Conservation (phyloP, 768 basidiomycete genomes). For the Pulveroboletus sp. region DNA sequence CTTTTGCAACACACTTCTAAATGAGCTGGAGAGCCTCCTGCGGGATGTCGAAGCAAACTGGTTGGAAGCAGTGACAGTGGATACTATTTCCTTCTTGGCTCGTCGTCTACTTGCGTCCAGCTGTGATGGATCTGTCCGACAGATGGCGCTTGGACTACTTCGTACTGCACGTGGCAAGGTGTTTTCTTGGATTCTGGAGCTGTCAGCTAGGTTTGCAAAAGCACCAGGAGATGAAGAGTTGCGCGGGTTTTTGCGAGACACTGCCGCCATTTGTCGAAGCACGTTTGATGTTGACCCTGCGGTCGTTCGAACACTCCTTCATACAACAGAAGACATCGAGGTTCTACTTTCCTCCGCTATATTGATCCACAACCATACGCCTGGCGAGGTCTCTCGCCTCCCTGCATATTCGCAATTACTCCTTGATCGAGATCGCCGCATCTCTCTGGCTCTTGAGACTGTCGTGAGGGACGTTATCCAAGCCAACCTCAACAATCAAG, state of each 20-base stretch:
- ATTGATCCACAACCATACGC: conserved; percentile 25
- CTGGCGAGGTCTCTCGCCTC: conserved; percentile 5
- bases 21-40: conserved; percentile 34
- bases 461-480: conserved; percentile 3
- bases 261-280: conserved; percentile 37
- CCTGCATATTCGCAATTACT: conserved; percentile 11
- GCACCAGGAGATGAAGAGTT: conserved; percentile 12
- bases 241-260: conserved; percentile 30
- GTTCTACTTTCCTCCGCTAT: conserved; percentile 22
- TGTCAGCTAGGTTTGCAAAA: conserved; percentile 22
- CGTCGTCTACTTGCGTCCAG: conserved; percentile 34
- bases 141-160: conserved; percentile 24
- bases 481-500: neutral
- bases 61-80: conserved; percentile 31
- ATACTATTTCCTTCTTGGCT: conserved; percentile 32
- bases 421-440: conserved; percentile 29
- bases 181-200: conserved; percentile 35
- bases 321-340: conserved; percentile 20
- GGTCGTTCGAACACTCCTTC: conserved; percentile 12
- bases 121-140: conserved; percentile 6
- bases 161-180: conserved; percentile 29
- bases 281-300: conserved; percentile 25
- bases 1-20: conserved; percentile 38
- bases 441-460: conserved; percentile 24
- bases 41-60: conserved; percentile 38